Percentiles rank a stretch among this genome's conserved stretches.
These are phyloP conservation scores for Fusarium irregulare DNA, from an alignment of 2,329 filamentous ascomycete species.

Conservation along the genomic window DNA sequence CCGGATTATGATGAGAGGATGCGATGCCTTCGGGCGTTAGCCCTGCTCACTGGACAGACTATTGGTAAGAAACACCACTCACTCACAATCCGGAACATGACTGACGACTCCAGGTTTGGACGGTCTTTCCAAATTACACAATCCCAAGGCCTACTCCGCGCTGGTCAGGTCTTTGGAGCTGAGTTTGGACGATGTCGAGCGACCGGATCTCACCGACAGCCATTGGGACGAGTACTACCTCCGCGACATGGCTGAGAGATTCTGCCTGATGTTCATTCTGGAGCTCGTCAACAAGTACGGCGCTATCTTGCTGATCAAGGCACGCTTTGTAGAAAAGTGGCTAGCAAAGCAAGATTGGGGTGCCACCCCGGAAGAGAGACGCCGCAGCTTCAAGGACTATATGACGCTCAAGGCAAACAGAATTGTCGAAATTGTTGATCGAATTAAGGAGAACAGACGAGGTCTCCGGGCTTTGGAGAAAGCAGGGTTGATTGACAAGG, in stretches of 20 bases:
- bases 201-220: conserved; percentile 64
- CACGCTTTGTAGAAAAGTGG: conserved; percentile 78
- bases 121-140: conserved; percentile 61
- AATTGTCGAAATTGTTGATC: conserved; percentile 64
- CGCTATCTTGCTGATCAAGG: conserved; percentile 67
- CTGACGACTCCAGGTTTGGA: conserved; percentile 48
- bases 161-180: conserved; percentile 71
- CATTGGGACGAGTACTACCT: conserved; percentile 72
- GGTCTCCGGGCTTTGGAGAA: conserved; percentile 65
- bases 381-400: conserved; percentile 65
- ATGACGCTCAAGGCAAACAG: conserved; percentile 62
- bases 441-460: conserved; percentile 59
- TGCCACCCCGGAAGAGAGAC: conserved; percentile 61
- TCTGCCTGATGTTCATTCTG: conserved; percentile 67
- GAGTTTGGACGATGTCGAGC: conserved; percentile 61
- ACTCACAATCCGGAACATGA: not conserved
- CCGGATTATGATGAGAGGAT: conserved; percentile 70
- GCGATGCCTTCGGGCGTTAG: conserved; percentile 66
- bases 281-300: conserved; percentile 71
- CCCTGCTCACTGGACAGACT: conserved; percentile 62
- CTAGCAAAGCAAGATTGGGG: conserved; percentile 80
- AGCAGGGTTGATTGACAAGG: conserved; percentile 59
- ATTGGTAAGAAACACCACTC: conserved; percentile 43
- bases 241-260: conserved; percentile 70
- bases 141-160: conserved; percentile 63